Percentiles rank a stretch among this genome's conserved stretches.
Evolutionary conservation across 768 basidiomycete genomes (phyloP).

Genomic region (Trametes punicea): DNA sequence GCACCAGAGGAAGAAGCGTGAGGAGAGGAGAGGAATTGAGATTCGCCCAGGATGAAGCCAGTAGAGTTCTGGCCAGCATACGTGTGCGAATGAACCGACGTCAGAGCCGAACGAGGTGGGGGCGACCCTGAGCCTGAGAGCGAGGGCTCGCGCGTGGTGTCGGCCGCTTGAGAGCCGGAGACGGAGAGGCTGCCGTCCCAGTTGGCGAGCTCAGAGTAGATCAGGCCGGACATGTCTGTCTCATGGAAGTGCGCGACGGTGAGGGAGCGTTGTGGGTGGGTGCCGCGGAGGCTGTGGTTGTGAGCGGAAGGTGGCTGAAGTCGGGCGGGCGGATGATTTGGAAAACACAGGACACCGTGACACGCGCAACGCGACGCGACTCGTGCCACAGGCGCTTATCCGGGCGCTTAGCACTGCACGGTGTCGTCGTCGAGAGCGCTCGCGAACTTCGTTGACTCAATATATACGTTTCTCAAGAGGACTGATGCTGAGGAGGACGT

Average conservation of each 20-base stretch:
- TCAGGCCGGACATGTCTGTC: constrained; percentile 9
- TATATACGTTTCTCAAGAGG: too few relatives aligned
- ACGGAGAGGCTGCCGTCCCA: constrained; percentile 20
- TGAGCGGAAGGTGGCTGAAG: not conserved
- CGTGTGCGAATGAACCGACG: not conserved
- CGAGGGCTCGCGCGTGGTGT: constrained; percentile 6
- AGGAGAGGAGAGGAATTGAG: not conserved
- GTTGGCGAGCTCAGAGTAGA: constrained; percentile 19
- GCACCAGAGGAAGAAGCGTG: not conserved
- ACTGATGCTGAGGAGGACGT: not conserved
- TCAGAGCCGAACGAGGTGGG: not conserved
- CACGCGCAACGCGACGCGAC: constrained; percentile 7
- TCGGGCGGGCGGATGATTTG: not conserved
- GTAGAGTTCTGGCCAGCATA: not conserved
- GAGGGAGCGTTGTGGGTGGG: not conserved
- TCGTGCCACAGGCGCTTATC: constrained; percentile 2
- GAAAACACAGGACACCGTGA: not conserved
- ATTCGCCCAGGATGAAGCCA: not conserved
- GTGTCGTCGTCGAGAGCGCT: too few relatives aligned
- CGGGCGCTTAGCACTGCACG: too few relatives aligned
- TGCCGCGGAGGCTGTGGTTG: not conserved
- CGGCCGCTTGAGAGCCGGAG: constrained; percentile 3
- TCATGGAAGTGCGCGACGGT: not conserved
- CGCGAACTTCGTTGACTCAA: too few relatives aligned
- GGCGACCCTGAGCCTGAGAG: constrained; percentile 3